Evolutionary conservation across 495 filamentous ascomycete species (phyloP).

Genomic region (Talaromyces adpressus): DNA sequence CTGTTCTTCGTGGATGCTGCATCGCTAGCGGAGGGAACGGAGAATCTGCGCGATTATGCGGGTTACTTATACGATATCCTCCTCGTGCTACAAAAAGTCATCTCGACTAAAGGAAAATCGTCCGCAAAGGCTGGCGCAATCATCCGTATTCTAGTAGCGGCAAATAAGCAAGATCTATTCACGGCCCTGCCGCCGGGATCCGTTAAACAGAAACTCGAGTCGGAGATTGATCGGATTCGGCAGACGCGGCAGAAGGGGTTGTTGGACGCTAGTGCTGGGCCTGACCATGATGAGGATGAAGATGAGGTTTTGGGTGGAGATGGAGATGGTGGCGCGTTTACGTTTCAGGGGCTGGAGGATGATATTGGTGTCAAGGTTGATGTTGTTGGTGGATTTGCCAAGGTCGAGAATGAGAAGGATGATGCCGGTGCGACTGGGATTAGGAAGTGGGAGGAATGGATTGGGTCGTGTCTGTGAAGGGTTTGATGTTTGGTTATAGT

Average conservation of each 20-base stretch:
- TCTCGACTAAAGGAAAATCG: conserved; percentile 40
- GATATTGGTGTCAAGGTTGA: conserved; percentile 67
- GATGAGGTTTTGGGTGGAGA: conserved; percentile 78
- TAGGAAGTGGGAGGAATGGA: conserved; percentile 84
- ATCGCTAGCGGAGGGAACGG: conserved; percentile 50
- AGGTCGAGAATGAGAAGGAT: conserved; percentile 51
- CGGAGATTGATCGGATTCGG: conserved; percentile 74
- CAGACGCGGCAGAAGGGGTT: conserved; percentile 72
- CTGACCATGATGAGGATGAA: conserved; percentile 63
- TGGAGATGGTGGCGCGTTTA: conserved; percentile 58
- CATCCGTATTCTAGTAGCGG: conserved; percentile 73
- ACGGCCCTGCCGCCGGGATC: conserved; percentile 78
- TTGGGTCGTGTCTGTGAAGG: conserved; percentile 51
- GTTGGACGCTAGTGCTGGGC: conserved; percentile 52
- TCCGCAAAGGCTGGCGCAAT: conserved; percentile 52
- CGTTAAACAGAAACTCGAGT: conserved; percentile 68
- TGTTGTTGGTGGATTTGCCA: conserved; percentile 70
- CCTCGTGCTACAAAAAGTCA: conserved; percentile 69
- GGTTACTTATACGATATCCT: conserved; percentile 85
- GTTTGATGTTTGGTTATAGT: not conserved
- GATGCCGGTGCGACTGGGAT: conserved; percentile 46
- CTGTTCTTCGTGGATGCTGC: conserved; percentile 87
- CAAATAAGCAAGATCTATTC: conserved; percentile 94
- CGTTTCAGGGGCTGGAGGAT: conserved; percentile 74
- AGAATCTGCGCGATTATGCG: conserved; percentile 51